phyloP scores from a whole-genome alignment of 2,329 filamentous ascomycete genomes.

The Sarocladium oryzae region DNA sequence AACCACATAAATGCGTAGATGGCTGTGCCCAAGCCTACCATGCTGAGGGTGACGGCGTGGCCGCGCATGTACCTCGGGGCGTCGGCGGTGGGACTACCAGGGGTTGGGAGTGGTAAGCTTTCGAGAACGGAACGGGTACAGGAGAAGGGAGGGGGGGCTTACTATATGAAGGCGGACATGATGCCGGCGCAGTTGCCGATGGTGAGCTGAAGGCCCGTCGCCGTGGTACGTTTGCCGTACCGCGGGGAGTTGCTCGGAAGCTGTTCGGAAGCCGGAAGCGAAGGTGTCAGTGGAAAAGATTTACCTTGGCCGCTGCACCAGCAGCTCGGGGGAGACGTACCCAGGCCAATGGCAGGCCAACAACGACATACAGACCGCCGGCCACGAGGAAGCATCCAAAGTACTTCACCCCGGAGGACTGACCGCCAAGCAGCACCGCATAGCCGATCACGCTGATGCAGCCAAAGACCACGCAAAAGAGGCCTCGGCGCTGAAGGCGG shows the following conservation, averaged over 20 bases:
- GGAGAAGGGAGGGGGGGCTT: slow-evolving; percentile 12
- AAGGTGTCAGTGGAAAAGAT: neutral
- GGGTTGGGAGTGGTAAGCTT: neutral
- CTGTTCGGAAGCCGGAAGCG: slow-evolving; percentile 17
- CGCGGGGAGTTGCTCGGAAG: slow-evolving; percentile 62
- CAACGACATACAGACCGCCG: slow-evolving; percentile 59
- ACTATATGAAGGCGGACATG: slow-evolving; percentile 64
- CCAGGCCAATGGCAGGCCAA: slow-evolving; percentile 52
- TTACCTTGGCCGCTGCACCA: too few relatives aligned
- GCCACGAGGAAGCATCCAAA: slow-evolving; percentile 73
- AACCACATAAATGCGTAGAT: slow-evolving; percentile 50
- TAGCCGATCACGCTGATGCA: slow-evolving; percentile 62
- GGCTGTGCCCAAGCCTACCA: slow-evolving; percentile 48
- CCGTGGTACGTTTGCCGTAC: slow-evolving; percentile 70
- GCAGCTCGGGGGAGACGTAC: slow-evolving; percentile 32
- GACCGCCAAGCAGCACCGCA: slow-evolving; percentile 56
- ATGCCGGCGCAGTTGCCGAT: slow-evolving; percentile 66
- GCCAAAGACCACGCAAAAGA: slow-evolving; percentile 59
- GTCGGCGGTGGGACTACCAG: slow-evolving; percentile 38
- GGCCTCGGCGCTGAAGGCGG: slow-evolving; percentile 55
- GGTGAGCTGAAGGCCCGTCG: slow-evolving; percentile 64
- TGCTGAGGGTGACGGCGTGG: slow-evolving; percentile 52
- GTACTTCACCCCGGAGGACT: slow-evolving; percentile 58
- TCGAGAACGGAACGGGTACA: neutral
- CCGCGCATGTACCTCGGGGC: slow-evolving; percentile 54